These are phyloP conservation scores for carrot (Daucus carota) DNA, from an alignment of 129 eudicot genomes.

Conservation along the genomic window DNA sequence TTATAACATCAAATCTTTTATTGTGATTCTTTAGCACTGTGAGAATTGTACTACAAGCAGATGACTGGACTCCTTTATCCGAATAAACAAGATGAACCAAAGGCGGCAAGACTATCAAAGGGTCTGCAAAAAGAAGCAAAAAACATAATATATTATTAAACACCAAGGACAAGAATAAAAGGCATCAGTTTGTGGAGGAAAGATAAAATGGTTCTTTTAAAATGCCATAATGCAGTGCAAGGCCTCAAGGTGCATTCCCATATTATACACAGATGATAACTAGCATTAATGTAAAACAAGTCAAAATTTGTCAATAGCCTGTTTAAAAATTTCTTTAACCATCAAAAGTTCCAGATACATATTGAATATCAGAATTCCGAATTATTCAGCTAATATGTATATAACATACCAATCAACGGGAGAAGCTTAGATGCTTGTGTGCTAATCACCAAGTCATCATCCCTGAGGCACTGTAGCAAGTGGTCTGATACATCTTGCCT, in stretches of 20 bases:
- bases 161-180: background rate
- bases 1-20: constrained; percentile 43
- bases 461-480: constrained; percentile 58
- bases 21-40: constrained; percentile 55
- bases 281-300: background rate
- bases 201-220: background rate
- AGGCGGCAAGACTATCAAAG: constrained; percentile 52
- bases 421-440: constrained; percentile 46
- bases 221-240: background rate
- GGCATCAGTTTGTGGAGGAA: background rate
- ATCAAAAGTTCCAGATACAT: background rate
- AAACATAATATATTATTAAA: background rate
- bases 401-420: constrained; percentile 56
- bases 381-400: background rate
- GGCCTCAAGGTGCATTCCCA: background rate
- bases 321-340: background rate
- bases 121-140: constrained; percentile 44
- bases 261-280: background rate
- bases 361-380: background rate
- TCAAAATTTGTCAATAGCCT: background rate
- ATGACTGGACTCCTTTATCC: constrained; percentile 29
- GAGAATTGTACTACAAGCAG: constrained; percentile 39
- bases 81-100: constrained; percentile 47
- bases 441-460: constrained; percentile 48
- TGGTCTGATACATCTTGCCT: constrained; percentile 73